Percentiles rank a stretch among this genome's conserved stretches.
Conservation (phyloP, 768 basidiomycete species). For the Punctularia strigosozonata region DNA sequence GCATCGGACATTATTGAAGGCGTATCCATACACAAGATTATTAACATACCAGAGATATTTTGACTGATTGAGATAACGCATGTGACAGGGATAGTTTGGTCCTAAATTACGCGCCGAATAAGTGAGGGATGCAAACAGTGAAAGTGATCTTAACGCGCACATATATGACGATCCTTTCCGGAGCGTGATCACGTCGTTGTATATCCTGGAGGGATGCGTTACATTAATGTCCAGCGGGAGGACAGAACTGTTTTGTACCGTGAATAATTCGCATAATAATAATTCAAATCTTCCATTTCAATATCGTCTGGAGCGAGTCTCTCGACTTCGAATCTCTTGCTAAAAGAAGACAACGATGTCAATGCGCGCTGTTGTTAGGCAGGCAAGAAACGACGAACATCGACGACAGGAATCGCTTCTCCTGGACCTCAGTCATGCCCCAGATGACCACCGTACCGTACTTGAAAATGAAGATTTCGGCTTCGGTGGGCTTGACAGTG, state of each 20-base stretch:
- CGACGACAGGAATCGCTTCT: slow-evolving; percentile 81
- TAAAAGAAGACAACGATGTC: slow-evolving; percentile 19
- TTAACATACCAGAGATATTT: slow-evolving; percentile 74
- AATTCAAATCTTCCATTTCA: slow-evolving; percentile 96
- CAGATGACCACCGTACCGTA: slow-evolving; percentile 95
- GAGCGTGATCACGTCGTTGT: slow-evolving; percentile 94
- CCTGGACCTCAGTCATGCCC: slow-evolving; percentile 94
- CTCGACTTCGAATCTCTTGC: slow-evolving; percentile 91
- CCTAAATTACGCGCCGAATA: slow-evolving; percentile 32
- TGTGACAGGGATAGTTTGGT: slow-evolving; percentile 93
- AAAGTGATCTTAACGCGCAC: slow-evolving; percentile 33
- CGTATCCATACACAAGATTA: background rate
- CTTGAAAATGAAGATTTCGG: slow-evolving; percentile 88
- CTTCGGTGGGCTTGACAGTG: slow-evolving; percentile 51
- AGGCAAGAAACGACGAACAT: slow-evolving; percentile 43
- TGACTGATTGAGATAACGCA: slow-evolving; percentile 91
- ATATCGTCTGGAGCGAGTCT: slow-evolving; percentile 78
- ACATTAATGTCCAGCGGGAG: slow-evolving; percentile 3
- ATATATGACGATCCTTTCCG: slow-evolving; percentile 93
- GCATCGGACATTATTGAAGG: background rate
- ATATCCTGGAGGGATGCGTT: slow-evolving; percentile 44
- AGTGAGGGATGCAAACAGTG: slow-evolving; percentile 4
- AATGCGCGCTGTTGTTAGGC: slow-evolving; percentile 4
- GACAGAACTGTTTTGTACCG: slow-evolving; percentile 36
- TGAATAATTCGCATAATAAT: slow-evolving; percentile 94